Conservation (phyloP, 1,284 basidiomycete genomes). For the Pascua sp. region DNA sequence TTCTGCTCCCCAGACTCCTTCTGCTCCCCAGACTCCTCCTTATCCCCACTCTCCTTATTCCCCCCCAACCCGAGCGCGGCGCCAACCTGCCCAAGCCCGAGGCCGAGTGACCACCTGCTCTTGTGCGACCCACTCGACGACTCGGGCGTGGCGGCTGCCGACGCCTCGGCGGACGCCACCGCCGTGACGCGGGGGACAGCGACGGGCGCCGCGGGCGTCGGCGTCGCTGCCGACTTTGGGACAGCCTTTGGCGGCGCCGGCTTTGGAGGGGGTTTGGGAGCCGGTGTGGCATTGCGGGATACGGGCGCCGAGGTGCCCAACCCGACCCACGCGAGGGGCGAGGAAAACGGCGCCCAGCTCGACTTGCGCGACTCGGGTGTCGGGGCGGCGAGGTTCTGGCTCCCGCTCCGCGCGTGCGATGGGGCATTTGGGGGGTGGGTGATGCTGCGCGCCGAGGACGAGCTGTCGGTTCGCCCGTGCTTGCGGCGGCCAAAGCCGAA, state of each 20-base stretch:
- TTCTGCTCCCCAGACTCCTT: too few species aligned
- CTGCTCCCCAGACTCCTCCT: too few species aligned
- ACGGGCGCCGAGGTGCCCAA: conserved; percentile 1
- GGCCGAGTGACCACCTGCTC: too few species aligned
- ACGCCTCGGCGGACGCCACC: too few species aligned
- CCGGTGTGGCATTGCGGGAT: conserved; percentile 1
- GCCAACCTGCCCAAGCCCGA: too few species aligned
- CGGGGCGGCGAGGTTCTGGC: conserved; percentile 16
- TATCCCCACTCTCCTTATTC: too few species aligned
- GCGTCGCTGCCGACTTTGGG: background rate
- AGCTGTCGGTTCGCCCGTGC: background rate
- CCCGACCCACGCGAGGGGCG: conserved; percentile 12
- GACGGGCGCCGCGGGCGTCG: background rate
- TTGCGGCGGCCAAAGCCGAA: conserved; percentile 21
- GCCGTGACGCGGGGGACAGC: too few species aligned
- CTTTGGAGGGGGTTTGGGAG: background rate
- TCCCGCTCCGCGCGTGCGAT: conserved; percentile 20
- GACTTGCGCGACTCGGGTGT: conserved; percentile 17
- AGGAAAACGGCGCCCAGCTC: conserved; percentile 18
- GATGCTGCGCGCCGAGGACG: background rate
- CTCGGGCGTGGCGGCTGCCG: too few species aligned
- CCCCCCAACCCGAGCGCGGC: too few species aligned
- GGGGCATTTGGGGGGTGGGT: background rate
- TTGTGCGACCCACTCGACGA: too few species aligned
- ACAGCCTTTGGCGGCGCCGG: background rate